Base-by-base conservation (phyloP, 208 protist genomes). In the Trypanosoma conorhini region DNA sequence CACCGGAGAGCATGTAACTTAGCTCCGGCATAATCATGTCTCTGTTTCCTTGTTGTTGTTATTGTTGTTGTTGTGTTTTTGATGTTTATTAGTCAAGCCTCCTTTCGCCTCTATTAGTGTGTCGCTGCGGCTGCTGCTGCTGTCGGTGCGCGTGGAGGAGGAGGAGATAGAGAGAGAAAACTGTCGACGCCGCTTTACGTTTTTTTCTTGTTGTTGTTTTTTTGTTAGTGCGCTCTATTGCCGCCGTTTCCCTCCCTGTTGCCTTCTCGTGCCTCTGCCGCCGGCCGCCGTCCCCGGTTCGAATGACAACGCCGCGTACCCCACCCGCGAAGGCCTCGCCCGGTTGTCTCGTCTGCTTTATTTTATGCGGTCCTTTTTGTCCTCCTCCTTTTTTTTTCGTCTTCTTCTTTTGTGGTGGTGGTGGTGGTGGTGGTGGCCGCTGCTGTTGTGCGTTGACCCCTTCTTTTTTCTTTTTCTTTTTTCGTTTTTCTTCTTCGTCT, bases 401-500 rank as follows among this genome's bases (percentile, higher is more conserved):
- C 12, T 42, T 42, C 38, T 42, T 12, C 33, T 7, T 64, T 51
- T 54, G 22, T 35, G 3, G 42, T 63, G 10, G 10, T 63, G 42
- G 35, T 44, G 44, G 10, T 40, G 42, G 24, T 35, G 15, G 21
- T 62, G 56, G 10, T 42, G 57, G 10, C 33, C 63, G 28, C 21
- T 9, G 3, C 62, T n/a, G n/a, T n/a, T n/a, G n/a, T n/a, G n/a
- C n/a, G n/a, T n/a, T n/a, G n/a, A n/a, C n/a, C n/a, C n/a, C n/a
- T 71, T 60, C 40, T 48, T 5, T 62, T 52, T 61, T 54, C 52
- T 5, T 71, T 50, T 60, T 33, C 48, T 51, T 71, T 72, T 33
- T 38, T 7, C 33, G 10, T 30, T 4, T 55, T 17, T 54, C 46
- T 54, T 33, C 38, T 48, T 48, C 17, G 54, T 67, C 55, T 67